These are phyloP conservation scores for Alternaria alternata DNA, from an alignment of 2,329 filamentous ascomycete genomes.

Conservation along the genomic window DNA sequence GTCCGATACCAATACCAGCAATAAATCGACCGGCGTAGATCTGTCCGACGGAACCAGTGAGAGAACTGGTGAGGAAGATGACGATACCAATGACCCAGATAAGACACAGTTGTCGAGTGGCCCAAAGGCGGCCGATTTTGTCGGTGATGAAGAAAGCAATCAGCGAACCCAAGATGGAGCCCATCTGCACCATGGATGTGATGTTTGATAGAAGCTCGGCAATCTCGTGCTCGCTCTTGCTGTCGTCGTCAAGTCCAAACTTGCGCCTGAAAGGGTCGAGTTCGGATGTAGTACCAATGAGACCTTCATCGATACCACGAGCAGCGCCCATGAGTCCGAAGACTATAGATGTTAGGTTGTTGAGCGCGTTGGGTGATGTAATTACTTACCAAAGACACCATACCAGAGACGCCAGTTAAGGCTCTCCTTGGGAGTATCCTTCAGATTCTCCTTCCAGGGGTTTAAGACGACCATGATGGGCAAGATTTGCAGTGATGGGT, in stretches of 20 bases:
- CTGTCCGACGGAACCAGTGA: conserved; percentile 52
- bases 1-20: conserved; percentile 70
- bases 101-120: conserved; percentile 53
- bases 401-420: conserved; percentile 84
- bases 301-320: conserved; percentile 80
- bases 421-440: conserved; percentile 72
- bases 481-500: not conserved
- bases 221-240: conserved; percentile 38
- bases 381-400: conserved; percentile 64
- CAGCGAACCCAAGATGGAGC: conserved; percentile 74
- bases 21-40: conserved; percentile 74
- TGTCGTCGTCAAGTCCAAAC: conserved; percentile 47
- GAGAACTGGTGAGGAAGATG: conserved; percentile 51
- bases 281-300: conserved; percentile 72
- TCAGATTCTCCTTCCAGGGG: conserved; percentile 56
- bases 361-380: not conserved
- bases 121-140: conserved; percentile 54
- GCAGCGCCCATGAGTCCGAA: conserved; percentile 80
- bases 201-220: conserved; percentile 66
- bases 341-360: conserved; percentile 33
- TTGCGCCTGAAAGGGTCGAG: conserved; percentile 47
- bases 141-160: conserved; percentile 63
- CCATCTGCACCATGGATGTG: conserved; percentile 82
- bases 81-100: conserved; percentile 53
- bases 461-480: conserved; percentile 43